phyloP scores from a whole-genome alignment of 2,329 filamentous ascomycete species.

The Trichophyton mentagrophytes region DNA sequence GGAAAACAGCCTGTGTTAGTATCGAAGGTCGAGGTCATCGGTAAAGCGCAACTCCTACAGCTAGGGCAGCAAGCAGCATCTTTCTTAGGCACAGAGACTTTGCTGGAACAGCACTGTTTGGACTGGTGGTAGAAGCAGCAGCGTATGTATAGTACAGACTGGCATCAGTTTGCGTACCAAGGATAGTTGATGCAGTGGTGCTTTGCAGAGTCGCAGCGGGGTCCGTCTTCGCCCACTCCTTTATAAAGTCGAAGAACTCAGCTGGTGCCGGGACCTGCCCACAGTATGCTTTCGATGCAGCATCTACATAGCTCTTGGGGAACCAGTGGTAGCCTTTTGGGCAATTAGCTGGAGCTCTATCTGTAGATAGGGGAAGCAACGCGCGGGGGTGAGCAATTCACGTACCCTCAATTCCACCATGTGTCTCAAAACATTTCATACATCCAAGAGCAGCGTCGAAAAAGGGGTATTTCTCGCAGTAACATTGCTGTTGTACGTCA shows the following conservation, averaged over 20 bases:
- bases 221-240: not conserved
- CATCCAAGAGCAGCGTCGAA: constrained; percentile 3
- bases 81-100: not conserved
- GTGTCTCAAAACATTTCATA: constrained; percentile 5
- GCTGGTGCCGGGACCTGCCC: not conserved
- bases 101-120: not conserved
- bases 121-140: not conserved
- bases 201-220: not conserved
- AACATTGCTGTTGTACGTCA: constrained; percentile 4
- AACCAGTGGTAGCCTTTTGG: constrained; percentile 5
- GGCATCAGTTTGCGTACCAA: constrained; percentile 2
- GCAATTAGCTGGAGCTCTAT: not conserved
- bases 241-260: not conserved
- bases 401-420: constrained; percentile 4
- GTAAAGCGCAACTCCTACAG: not conserved
- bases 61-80: not conserved
- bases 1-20: not conserved
- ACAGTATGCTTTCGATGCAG: not conserved
- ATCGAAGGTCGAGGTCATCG: not conserved
- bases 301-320: constrained; percentile 1
- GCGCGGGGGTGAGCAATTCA: not conserved
- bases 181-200: constrained; percentile 1
- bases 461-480: constrained; percentile 4
- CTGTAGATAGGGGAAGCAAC: not conserved
- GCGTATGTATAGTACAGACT: constrained; percentile 4